Percentiles rank a stretch among this genome's conserved stretches.
Evolutionary conservation across 176 grass and related monocot species (phyloP).

Genomic region (Luzula sylvatica): DNA sequence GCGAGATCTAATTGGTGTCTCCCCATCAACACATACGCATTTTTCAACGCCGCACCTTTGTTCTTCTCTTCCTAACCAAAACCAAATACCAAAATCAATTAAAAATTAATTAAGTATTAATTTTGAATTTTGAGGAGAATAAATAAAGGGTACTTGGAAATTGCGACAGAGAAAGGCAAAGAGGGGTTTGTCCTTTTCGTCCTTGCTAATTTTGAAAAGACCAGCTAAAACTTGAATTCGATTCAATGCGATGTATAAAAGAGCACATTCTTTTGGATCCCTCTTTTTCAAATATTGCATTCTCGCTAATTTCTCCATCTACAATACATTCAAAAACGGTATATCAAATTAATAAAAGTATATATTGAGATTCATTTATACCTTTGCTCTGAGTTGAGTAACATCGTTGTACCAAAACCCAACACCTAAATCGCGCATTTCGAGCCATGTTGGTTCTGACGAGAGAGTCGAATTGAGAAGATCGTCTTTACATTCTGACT

Average conservation of each 20-base stretch:
- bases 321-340: conserved; percentile 13
- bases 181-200: conserved; percentile 78
- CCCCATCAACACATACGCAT: conserved; percentile 98
- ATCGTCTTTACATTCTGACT: conserved; percentile 96
- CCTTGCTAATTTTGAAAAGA: conserved; percentile 87
- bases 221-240: conserved; percentile 80
- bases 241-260: conserved; percentile 87
- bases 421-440: conserved; percentile 76
- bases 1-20: conserved; percentile 87
- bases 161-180: conserved; percentile 80
- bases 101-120: neutral
- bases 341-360: neutral
- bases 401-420: conserved; percentile 84
- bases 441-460: conserved; percentile 59
- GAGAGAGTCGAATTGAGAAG: conserved; percentile 82
- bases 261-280: conserved; percentile 88
- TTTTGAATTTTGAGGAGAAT: neutral
- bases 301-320: conserved; percentile 98
- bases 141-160: conserved; percentile 56
- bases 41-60: conserved; percentile 90
- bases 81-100: conserved; percentile 9
- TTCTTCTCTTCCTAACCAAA: conserved; percentile 72
- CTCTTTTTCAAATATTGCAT: conserved; percentile 85
- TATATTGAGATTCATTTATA: conserved; percentile 17
- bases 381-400: conserved; percentile 64